These are phyloP conservation scores for Favolaschia claudopus DNA, from an alignment of 768 basidiomycete genomes.

Conservation along the genomic window DNA sequence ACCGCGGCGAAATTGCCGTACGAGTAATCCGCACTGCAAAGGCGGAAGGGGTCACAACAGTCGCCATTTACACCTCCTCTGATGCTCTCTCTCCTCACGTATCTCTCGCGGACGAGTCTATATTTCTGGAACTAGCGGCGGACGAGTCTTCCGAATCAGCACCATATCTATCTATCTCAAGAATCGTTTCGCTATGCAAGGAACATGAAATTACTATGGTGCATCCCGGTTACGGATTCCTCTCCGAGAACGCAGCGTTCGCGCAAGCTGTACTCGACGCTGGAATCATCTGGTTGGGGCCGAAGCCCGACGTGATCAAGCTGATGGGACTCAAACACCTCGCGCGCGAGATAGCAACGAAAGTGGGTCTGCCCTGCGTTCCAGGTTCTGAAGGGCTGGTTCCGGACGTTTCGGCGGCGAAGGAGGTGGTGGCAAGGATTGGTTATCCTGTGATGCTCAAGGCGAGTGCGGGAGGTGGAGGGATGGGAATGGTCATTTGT, in stretches of 20 bases:
- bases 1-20: slow-evolving; percentile 77
- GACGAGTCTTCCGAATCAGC: slow-evolving; percentile 46
- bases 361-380: slow-evolving; percentile 60
- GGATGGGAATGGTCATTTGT: slow-evolving; percentile 71
- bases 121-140: slow-evolving; percentile 18
- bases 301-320: slow-evolving; percentile 54
- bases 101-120: slow-evolving; percentile 58
- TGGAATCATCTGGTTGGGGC: slow-evolving; percentile 67
- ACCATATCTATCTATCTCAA: slow-evolving; percentile 48
- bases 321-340: slow-evolving; percentile 71
- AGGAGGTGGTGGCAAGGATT: slow-evolving; percentile 46
- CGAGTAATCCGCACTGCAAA: slow-evolving; percentile 67
- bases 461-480: slow-evolving; percentile 74
- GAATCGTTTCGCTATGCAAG: slow-evolving; percentile 52
- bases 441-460: slow-evolving; percentile 74
- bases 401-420: slow-evolving; percentile 46
- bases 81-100: slow-evolving; percentile 70
- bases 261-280: slow-evolving; percentile 51
- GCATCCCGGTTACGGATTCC: slow-evolving; percentile 72
- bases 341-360: slow-evolving; percentile 52
- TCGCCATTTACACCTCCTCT: slow-evolving; percentile 66
- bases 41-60: slow-evolving; percentile 55
- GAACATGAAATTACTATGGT: slow-evolving; percentile 55
- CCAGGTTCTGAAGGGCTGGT: slow-evolving; percentile 64
- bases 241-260: slow-evolving; percentile 70